Base-by-base conservation (phyloP, 2,329 filamentous ascomycete genomes). In the Nigrograna mackinnonii region DNA sequence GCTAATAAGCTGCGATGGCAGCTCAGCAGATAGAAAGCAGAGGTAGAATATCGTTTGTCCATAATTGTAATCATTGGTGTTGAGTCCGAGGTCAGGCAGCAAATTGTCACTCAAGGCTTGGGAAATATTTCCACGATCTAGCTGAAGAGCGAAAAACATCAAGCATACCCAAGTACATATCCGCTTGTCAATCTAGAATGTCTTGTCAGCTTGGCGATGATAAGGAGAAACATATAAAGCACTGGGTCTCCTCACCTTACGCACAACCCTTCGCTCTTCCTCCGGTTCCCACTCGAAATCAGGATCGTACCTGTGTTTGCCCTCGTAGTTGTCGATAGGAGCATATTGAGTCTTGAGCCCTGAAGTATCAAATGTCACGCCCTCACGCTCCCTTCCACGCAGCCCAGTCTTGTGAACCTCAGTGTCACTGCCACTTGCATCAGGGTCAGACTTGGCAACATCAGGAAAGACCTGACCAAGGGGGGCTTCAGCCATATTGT, bases 11-110 rank as follows among this genome's bases (percentile, higher is more conserved):
- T 76, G 73, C 0, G 72, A 73, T 1, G 74, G 74, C 13, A 77
- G 58, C 37, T 75, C 73, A 2, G 73, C 72, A 21, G 48, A 56
- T 4, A 95, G 89, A 71, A 95, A 95, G 68, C 89, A 90, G 18
- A 82, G 78, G 68, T 88, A 92, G 74, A 95, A 95, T 7, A 87
- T 72, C 0, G 69, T 71, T 37, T 72, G 62, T 6, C 66, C 66
- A 31, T 62, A 64, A 43, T 69, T 69, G 54, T 66, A 68, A 45
- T 68, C 64, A 40, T 67, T 68, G 34, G 66, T 69, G 36, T 58
- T 64, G 39, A 68, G 49, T 6, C 43, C 28, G 6, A 69, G 52
- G 38, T 69, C 65, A 2, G 42, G 33, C 4, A 69, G 52, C 31
- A 69, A 37, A 39, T 68, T 68, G 49, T 67, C 65, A 12, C 57